Evolutionary conservation across 192 early-diverging fungal genomes (phyloP).

Genomic region (Umbelopsis isabellina): DNA sequence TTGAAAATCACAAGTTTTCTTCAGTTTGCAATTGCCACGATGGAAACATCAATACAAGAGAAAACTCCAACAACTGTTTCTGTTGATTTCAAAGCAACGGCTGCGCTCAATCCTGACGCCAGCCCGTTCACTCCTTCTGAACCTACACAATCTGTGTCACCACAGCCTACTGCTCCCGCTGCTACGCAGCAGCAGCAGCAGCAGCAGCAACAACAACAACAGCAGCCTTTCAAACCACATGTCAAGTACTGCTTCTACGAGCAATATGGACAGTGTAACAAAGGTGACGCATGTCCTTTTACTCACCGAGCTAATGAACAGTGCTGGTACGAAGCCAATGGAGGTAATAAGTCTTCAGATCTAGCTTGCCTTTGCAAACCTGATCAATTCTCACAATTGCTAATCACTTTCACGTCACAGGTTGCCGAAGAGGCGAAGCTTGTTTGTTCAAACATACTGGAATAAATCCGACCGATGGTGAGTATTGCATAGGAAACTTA

Average conservation of each 20-base stretch:
- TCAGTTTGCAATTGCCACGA: background rate
- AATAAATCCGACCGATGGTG: background rate
- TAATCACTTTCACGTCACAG: background rate
- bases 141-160: background rate
- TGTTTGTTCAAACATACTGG: conserved; percentile 19
- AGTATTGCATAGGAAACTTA: background rate
- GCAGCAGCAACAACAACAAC: background rate
- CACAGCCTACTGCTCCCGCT: background rate
- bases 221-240: background rate
- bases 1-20: background rate
- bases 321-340: conserved; percentile 14
- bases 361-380: background rate
- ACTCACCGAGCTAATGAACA: background rate
- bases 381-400: background rate
- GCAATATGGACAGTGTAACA: conserved; percentile 5
- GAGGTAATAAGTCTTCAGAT: conserved; percentile 8
- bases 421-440: conserved; percentile 5
- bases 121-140: conserved; percentile 6
- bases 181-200: background rate
- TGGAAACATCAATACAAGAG: conserved; percentile 1
- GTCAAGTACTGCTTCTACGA: conserved; percentile 12
- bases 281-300: conserved; percentile 19
- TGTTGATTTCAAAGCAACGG: background rate
- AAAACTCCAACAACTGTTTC: background rate
- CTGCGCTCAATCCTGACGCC: background rate